Evolutionary conservation across 306 rosid species (phyloP), one percentile per base, ranked within the genome.

Genomic region (Ormosia semicastrata): DNA sequence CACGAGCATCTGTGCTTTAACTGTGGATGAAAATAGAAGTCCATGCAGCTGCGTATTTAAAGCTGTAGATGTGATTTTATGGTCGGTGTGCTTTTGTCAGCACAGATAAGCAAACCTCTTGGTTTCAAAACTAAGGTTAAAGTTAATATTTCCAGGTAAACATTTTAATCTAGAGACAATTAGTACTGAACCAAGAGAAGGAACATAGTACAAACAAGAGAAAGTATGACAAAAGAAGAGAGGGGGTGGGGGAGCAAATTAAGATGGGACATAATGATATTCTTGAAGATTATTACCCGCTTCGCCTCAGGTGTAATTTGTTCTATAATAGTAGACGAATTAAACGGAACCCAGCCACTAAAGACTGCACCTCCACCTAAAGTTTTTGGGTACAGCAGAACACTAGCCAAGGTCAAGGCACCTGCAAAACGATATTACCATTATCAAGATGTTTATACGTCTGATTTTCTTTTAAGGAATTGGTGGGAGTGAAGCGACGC

Each of bases 271-370:
- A 78, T 60, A 24, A 77, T 12, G 44, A 17, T 52, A 53, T 76
- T 32, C 3, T 36, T 58, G 7, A 54, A 66, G 78, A 77, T 12
- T 73, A 32, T 66, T 87, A 93, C 97, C 96, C 79, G 86, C 86
- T 92, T 90, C 12, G 98, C 94, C 44, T 93, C 95, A 1, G 92
- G 90, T 12, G 87, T 53, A 46, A 93, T 83, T 63, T 80, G 82
- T 71, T 89, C 92, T 7, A 30, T 14, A 44, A 87, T 65, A 36
- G 99, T 65, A 36, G 99, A 86, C 7, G 89, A 81, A 89, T 85
- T 89, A 75, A 95, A 93, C 52, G 99, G 96, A 87, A 95, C 86
- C 94, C 94, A 93, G 65, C 99, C 94, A 62, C 98, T 88, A 83
- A 95, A 95, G 44, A 95, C 91, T 10, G 94, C 97, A 64, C 91